Conservation (phyloP, 805 yeast genomes). For the Saccharomycopsis vini region DNA sequence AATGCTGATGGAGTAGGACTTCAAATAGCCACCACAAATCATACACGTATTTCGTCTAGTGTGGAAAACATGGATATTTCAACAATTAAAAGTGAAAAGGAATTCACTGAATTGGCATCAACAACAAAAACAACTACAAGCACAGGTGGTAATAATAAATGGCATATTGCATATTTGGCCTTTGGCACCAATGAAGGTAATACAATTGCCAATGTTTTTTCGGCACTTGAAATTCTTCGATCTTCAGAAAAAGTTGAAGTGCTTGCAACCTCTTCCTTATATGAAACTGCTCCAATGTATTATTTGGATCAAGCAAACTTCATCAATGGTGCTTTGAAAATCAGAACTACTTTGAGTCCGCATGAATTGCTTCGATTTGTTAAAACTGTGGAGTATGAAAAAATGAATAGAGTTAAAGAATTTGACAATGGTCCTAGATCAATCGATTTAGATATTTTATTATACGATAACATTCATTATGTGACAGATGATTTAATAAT, state of each 20-base stretch:
- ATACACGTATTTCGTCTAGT: neutral
- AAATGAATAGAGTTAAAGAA: slow-evolving; percentile 60
- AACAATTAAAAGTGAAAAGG: slow-evolving; percentile 2
- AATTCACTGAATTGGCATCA: neutral
- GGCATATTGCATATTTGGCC: slow-evolving; percentile 62
- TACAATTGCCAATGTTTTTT: slow-evolving; percentile 51
- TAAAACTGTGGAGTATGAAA: slow-evolving; percentile 71
- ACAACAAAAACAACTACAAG: neutral
- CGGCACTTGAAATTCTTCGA: slow-evolving; percentile 27
- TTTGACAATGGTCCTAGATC: slow-evolving; percentile 89
- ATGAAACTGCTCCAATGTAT: slow-evolving; percentile 91
- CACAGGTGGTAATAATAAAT: neutral
- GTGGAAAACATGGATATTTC: neutral
- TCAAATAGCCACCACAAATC: neutral
- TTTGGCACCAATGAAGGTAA: slow-evolving; percentile 87
- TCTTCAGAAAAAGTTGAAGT: slow-evolving; percentile 35
- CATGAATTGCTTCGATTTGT: slow-evolving; percentile 48
- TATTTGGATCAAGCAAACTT: slow-evolving; percentile 70
- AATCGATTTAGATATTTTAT: slow-evolving; percentile 79
- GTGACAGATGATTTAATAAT: slow-evolving; percentile 38
- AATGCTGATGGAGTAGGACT: slow-evolving; percentile 80
- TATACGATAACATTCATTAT: slow-evolving; percentile 44
- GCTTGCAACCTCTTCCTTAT: slow-evolving; percentile 62
- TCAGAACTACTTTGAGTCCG: slow-evolving; percentile 57
- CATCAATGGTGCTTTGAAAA: slow-evolving; percentile 70